Evolutionary conservation across 2,329 filamentous ascomycete species (phyloP), one percentile per base, ranked within the genome.

Genomic region (Diaporthe sp.): DNA sequence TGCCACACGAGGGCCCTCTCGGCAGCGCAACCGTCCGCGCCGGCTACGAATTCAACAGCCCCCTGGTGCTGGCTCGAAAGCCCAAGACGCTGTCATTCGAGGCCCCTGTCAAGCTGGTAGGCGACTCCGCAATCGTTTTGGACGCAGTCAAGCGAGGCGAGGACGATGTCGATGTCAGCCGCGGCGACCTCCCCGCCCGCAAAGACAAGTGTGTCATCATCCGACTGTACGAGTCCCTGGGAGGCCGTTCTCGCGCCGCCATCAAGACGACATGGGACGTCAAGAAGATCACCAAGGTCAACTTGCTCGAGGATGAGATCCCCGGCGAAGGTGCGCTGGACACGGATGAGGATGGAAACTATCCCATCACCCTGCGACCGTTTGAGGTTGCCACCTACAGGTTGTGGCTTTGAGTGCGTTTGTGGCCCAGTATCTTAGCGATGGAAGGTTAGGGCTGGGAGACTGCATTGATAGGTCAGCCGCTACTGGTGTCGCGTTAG

Each of bases 101-200:
- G 31, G 79, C 79, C 51, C 90, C 93, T 0, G 90, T 98, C 81
- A 90, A 89, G 76, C 85, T 98, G n/a, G 87, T 88, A 1, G 93
- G 93, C 61, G 88, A 89, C 60, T 82, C 88, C 13, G 93, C 94
- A 3, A 86, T 99, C 28, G 87, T 99, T 4, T 87, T 99, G 0
- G 97, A 99, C 82, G 93, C 93, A 0, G 90, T 99, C 83, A 99
- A 99, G 89, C 93, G 97, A 75, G 97, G 95, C n/a, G 94, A 96
- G 82, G 94, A 96, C 80, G 94, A 96, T 79, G 92, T 93, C 80
- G 94, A 95, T 79, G 90, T 95, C 58, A 91, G 89, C 60, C 84
- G 88, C 4, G 90, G 90, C 31, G 90, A 90, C 49, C 85, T 96
- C 44, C 89, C 90, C 4, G 87, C 87, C 78, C 91, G 94, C 75